Base-by-base conservation (phyloP, 345 rosid species). In the Salix caprea region DNA sequence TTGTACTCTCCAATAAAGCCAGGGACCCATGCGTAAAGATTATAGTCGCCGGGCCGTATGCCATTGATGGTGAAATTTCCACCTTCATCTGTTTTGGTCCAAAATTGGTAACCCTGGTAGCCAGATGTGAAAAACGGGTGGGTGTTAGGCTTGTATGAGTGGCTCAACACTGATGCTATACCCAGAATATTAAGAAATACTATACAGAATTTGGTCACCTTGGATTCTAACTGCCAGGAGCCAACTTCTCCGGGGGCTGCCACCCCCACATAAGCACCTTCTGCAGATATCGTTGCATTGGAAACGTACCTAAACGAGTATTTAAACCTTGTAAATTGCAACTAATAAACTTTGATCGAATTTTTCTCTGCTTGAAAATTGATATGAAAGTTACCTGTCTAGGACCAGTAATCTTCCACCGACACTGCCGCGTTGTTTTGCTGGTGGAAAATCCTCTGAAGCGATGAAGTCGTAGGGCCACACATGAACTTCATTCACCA, bases 201-300 rank as follows among this genome's bases (percentile, higher is more conserved):
- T 42, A 42, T 11, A 2, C 13, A 54, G 34, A 52, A 3, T 28
- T 40, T 40, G 39, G 24, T 18, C 32, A 90, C 93, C 93, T 91
- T 93, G 88, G 94, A 85, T 82, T 91, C 93, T 65, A 83, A 84
- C 83, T 94, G 94, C 97, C 98, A 94, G 48, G 96, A 92, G 76
- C 98, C 94, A 72, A 80, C 84, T 40, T 87, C 89, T 73, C 97
- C 98, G 23, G 91, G 92, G 39, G 82, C 78, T 61, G 98, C 96
- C 84, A 94, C 75, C n/a, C 97, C 97, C 65, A 94, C 90, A 78
- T 84, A 88, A 68, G 97, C 92, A 52, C 92, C 86, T 74, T 28
- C 7, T 76, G 85, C 97, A 28, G 81, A 67, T 60, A 89, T 81
- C 67, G 60, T 62, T 15, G 71, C 83, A 6, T 86, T 68, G 56